Evolutionary conservation across 306 rosid genomes (phyloP).

Genomic region (Sechiopsis laciniata): DNA sequence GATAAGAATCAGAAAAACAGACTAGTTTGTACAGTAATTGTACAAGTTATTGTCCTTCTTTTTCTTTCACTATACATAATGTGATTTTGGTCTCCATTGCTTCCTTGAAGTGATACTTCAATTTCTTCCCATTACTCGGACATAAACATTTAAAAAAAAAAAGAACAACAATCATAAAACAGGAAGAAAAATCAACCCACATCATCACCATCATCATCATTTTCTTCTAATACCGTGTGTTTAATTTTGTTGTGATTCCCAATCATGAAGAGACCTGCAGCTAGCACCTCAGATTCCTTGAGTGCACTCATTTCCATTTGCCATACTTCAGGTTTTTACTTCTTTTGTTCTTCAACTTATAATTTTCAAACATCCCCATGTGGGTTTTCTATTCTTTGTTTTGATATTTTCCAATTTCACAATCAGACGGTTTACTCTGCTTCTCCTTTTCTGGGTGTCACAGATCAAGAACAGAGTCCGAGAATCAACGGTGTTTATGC

Average conservation of each 20-base stretch:
- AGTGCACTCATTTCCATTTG: constrained; percentile 38
- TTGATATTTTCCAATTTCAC: background rate
- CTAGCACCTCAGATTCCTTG: constrained; percentile 35
- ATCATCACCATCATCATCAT: constrained; percentile 6
- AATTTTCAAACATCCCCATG: constrained; percentile 13
- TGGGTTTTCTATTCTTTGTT: background rate
- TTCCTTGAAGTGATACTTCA: background rate
- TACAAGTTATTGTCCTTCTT: background rate
- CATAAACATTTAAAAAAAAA: background rate
- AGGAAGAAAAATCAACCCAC: background rate
- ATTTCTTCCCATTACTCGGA: background rate
- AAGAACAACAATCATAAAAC: background rate
- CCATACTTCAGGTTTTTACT: constrained; percentile 44
- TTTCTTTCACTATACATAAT: background rate
- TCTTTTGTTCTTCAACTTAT: background rate
- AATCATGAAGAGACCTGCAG: constrained; percentile 44
- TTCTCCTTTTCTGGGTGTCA: constrained; percentile 5
- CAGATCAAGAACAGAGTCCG: constrained; percentile 32
- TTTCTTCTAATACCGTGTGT: background rate
- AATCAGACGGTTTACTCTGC: background rate
- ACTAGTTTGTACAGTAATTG: constrained; percentile 6
- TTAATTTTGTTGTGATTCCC: background rate
- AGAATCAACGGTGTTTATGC: constrained; percentile 33
- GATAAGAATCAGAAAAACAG: background rate
- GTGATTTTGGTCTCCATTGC: background rate